Base-by-base conservation (phyloP, 352 stramenopile genomes). In the Globisporangium canariense region DNA sequence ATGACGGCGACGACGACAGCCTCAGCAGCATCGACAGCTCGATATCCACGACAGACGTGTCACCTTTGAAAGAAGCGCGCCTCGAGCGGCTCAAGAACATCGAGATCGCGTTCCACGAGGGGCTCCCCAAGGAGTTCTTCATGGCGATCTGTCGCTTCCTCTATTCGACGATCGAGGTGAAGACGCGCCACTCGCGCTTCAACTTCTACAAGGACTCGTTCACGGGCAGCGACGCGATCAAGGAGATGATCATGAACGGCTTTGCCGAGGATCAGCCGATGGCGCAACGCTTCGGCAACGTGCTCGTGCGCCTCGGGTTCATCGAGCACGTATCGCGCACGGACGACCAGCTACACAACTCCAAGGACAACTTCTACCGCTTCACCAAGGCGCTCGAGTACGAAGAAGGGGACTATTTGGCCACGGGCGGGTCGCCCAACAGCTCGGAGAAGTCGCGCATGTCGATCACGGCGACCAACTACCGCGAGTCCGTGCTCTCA, bases 171-270 rank as follows among this genome's bases (percentile, higher is more conserved):
- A 59, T 95, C 40, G 87, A 95, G 54, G 62, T 93, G 63, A 94
- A 94, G 78, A 92, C 83, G 7, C 76, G 84, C 16, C 84, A 94
- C 66, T 89, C 85, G 58, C 79, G 81, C 10, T 92, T 95, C 70
- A 93, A 89, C 62, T 92, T 92, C 58, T 91, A 90, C 77, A 95
- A 95, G 68, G 87, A 95, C 67, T 69, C 85, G 10, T 95, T 95
- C 67, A 83, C 85, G 1, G 87, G 87, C 54, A 77, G 74, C 54
- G 87, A 95, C 56, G 79, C 81, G 11, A 78, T 95, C 38, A 79
- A 80, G 11, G 77, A 89, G 63, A 83, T 95, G 74, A 70, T 95
- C 32, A 28, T 85, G 22, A 81, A 77, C 63, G 87, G 87, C 32
- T 95, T 94, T 68, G 78, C 78, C 5, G 81, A 91, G n/a, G 83